Evolutionary conservation across 441 rosid genomes (phyloP), one percentile per base, ranked within the genome.

Genomic region (Sinapis alba): DNA sequence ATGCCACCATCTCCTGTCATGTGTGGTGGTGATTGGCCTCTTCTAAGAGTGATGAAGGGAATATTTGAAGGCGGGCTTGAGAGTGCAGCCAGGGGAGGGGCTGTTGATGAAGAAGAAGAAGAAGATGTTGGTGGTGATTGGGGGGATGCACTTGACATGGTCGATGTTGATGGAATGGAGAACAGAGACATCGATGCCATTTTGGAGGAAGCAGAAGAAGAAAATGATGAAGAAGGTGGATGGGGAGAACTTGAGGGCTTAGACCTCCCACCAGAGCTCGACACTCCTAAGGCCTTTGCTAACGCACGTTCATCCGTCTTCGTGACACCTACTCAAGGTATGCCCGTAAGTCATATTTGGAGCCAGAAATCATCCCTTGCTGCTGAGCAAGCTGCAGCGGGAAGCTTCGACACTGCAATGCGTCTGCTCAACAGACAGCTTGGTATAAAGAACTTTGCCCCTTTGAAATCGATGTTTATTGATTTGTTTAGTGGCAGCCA

Each of bases 1-100:
- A 82, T 87, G 78, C 97, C 98, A 13, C 91, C 93, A 4, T 4
- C 81, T 68, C 97, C 97, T 6, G 68, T 93, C 43, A 79, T 83
- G 76, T 85, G 91, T 73, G 91, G 93, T 69, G 88, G 90, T 78
- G 98, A 93, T 81, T 93, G 98, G 98, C 98, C 98, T 9, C 90
- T 93, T 64, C 79, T 93, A 57, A 87, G 98, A 81, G 95, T 93
- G 67, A 74, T 87, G 88, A 91, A 83, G 84, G 98, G 98, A 51
- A 86, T 93, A 68, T 93, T 93, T 73, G 57, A 51, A 51, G 57
- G 57, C 24, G 57, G 57, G 9, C 57, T 51, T 51, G 57, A 51
- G 24, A 51, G 24, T 51, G 57, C 6, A 18, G 13, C 57, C 24
- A 51, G 10, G 9, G 57, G 57, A 19, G 57, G 24, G 10, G 57